Percentiles rank a stretch among this genome's conserved stretches.
Conservation (phyloP, 768 basidiomycete genomes). For the Suillus placidus region DNA sequence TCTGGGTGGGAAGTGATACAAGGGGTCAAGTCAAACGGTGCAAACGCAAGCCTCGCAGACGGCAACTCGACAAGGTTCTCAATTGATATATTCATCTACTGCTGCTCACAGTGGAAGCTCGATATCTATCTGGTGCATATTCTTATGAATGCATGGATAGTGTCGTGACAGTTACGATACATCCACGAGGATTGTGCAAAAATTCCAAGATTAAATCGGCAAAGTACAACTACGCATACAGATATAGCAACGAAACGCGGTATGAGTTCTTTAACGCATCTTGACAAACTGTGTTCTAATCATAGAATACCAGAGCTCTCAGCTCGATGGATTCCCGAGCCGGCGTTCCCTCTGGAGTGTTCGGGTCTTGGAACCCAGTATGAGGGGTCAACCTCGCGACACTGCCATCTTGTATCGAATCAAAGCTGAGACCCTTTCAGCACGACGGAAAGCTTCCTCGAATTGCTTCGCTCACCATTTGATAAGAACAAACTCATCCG, state of each 20-base stretch:
- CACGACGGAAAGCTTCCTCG: neutral
- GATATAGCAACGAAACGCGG: neutral
- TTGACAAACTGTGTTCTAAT: neutral
- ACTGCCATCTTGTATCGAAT: conserved; percentile 39
- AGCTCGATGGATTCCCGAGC: conserved; percentile 40
- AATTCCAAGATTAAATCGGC: neutral
- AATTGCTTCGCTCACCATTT: conserved; percentile 43
- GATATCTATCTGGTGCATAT: too few species aligned
- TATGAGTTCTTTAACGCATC: neutral
- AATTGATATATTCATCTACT: too few species aligned
- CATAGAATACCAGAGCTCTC: conserved; percentile 21
- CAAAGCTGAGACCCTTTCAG: conserved; percentile 27
- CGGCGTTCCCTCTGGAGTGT: conserved; percentile 34
- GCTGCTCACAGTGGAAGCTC: too few species aligned
- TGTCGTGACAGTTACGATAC: neutral
- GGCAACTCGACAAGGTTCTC: too few species aligned
- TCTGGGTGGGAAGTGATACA: too few species aligned
- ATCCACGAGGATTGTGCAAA: neutral
- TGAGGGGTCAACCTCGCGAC: conserved; percentile 37
- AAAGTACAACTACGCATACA: neutral
- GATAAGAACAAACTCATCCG: conserved; percentile 50
- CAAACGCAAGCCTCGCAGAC: too few species aligned
- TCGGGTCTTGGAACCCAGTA: conserved; percentile 39
- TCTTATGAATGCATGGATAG: neutral
- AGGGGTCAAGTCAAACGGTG: too few species aligned